Evolutionary conservation across 306 rosid species (phyloP).

Genomic region (Dalbergia cochinchinensis): DNA sequence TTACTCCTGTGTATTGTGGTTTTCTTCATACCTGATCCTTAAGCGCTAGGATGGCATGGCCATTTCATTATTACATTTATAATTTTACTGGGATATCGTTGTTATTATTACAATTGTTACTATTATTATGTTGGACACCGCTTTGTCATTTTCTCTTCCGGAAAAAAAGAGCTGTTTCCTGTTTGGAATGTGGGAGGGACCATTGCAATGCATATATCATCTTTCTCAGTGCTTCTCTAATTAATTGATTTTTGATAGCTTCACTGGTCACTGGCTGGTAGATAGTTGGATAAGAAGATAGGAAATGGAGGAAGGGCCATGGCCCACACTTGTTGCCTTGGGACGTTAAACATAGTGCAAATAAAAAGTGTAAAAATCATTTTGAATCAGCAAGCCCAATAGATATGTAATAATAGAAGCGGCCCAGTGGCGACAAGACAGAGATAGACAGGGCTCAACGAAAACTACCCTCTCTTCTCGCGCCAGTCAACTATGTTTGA

Average conservation of each 20-base stretch:
- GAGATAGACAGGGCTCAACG: neutral
- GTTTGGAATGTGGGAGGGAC: conserved; percentile 45
- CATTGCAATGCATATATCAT: conserved; percentile 35
- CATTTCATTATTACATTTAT: neutral
- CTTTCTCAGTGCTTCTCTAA: conserved; percentile 34
- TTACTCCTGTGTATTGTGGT: neutral
- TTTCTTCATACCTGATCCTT: conserved; percentile 4
- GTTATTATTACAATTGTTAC: neutral
- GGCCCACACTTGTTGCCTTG: conserved; percentile 4
- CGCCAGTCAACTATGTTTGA: conserved; percentile 67
- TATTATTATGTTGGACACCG: neutral
- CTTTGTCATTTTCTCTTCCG: conserved; percentile 21
- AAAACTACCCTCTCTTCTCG: conserved; percentile 48
- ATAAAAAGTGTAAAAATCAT: neutral
- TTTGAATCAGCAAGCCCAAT: neutral
- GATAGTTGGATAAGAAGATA: neutral
- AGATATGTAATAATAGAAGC: neutral
- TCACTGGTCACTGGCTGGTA: conserved; percentile 6
- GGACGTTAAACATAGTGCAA: neutral
- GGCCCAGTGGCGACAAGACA: neutral
- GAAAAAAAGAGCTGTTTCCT: neutral
- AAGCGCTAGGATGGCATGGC: conserved; percentile 3
- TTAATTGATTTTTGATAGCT: conserved; percentile 36
- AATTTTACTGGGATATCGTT: neutral
- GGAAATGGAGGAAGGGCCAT: neutral